Evolutionary conservation across 2,329 filamentous ascomycete genomes (phyloP).

Genomic region (Claviceps digitariae): DNA sequence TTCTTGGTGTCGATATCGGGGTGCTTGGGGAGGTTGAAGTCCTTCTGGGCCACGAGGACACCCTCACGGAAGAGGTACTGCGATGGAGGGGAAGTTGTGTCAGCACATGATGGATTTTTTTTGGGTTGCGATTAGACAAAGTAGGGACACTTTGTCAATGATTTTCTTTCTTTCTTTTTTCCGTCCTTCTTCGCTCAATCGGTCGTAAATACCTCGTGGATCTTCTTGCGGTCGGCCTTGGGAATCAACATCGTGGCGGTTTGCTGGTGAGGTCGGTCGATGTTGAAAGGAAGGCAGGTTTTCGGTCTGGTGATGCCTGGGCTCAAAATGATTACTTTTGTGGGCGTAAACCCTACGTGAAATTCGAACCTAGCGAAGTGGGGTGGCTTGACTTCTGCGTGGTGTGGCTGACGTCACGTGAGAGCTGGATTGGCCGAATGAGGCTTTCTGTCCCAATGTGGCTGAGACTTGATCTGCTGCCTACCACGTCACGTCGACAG

Average conservation of each 20-base stretch:
- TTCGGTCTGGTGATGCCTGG: constrained; percentile 20
- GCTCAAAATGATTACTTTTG: constrained; percentile 33
- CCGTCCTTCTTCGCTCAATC: background rate
- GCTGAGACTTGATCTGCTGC: background rate
- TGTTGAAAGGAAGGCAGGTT: constrained; percentile 32
- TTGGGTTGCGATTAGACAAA: background rate
- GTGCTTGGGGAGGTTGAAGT: constrained; percentile 98
- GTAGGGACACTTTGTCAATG: background rate
- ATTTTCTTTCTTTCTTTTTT: background rate
- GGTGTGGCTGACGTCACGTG: constrained; percentile 21
- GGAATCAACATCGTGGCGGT: constrained; percentile 85
- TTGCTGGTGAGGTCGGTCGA: constrained; percentile 34
- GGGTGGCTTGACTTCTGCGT: constrained; percentile 15
- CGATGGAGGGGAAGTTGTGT: constrained; percentile 8
- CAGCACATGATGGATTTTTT: constrained; percentile 9
- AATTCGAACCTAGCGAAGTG: constrained; percentile 22
- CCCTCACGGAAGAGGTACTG: constrained; percentile 93
- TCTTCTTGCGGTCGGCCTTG: constrained; percentile 99
- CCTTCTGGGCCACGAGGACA: constrained; percentile 96
- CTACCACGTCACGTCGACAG: background rate
- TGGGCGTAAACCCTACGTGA: constrained; percentile 30
- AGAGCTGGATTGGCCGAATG: too few species aligned
- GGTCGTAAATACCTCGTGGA: constrained; percentile 56
- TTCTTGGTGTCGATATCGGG: constrained; percentile 98
- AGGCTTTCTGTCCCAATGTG: background rate